Percentiles rank a stretch among this genome's conserved stretches.
Conservation (phyloP, 1,139 yeast species). For the Spencermartinsiella ligniputridi region DNA sequence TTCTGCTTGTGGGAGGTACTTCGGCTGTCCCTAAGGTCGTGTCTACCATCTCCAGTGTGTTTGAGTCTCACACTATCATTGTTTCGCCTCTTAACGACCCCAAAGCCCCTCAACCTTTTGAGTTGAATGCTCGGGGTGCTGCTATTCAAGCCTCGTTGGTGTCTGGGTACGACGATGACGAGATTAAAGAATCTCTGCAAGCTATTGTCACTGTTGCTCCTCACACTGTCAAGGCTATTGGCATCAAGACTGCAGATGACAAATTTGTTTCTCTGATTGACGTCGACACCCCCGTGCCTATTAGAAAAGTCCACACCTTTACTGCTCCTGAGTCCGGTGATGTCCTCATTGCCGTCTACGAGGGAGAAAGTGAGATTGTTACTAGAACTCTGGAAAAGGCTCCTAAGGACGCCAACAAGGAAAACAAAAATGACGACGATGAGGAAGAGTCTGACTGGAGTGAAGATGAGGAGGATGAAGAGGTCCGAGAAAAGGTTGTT, state of each 20-base stretch:
- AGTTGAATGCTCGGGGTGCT: conserved; percentile 89
- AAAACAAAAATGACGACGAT: conserved; percentile 40
- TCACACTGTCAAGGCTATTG: conserved; percentile 80
- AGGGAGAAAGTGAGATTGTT: conserved; percentile 76
- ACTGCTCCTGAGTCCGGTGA: conserved; percentile 52
- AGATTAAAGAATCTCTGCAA: conserved; percentile 76
- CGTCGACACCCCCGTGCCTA: conserved; percentile 88
- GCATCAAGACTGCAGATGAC: conserved; percentile 62
- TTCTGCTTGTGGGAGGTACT: conserved; percentile 89
- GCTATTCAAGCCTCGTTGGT: conserved; percentile 93
- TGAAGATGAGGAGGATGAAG: conserved; percentile 63
- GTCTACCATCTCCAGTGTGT: conserved; percentile 61
- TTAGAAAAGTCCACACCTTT: conserved; percentile 68
- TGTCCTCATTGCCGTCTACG: conserved; percentile 68
- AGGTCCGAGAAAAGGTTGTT: conserved; percentile 66
- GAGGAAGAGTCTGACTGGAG: conserved; percentile 58
- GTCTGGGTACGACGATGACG: conserved; percentile 80
- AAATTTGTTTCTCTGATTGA: conserved; percentile 70
- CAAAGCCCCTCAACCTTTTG: conserved; percentile 83
- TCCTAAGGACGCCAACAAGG: conserved; percentile 43
- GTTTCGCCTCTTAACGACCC: conserved; percentile 73
- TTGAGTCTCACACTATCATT: conserved; percentile 76
- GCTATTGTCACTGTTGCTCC: conserved; percentile 88
- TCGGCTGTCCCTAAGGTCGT: conserved; percentile 92
- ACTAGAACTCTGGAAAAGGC: conserved; percentile 73